Conservation (phyloP, 345 rosid genomes). For the Hibiscus mutabilis region DNA sequence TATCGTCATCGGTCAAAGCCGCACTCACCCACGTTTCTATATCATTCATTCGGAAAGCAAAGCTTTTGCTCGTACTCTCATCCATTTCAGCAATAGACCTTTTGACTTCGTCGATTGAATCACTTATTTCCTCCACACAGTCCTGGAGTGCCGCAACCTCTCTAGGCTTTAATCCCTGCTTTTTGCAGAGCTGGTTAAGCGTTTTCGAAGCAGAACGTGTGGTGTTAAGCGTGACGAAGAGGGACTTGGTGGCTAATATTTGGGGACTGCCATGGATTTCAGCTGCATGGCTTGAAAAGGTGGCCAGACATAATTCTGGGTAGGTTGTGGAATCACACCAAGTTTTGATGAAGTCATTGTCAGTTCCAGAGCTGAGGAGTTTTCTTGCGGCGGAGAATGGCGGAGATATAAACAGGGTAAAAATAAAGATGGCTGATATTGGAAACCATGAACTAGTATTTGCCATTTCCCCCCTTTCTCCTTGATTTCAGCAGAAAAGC, state of each 20-base stretch:
- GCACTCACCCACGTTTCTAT: neutral
- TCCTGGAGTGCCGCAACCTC: neutral
- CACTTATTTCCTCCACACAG: neutral
- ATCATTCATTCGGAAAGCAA: neutral
- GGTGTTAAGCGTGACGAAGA: slow-evolving; percentile 29
- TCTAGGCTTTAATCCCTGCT: neutral
- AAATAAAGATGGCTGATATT: neutral
- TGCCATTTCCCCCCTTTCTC: neutral
- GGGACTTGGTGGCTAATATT: slow-evolving; percentile 29
- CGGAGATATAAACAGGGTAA: neutral
- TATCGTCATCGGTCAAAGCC: neutral
- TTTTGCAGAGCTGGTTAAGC: neutral
- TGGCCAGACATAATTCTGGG: slow-evolving; percentile 25
- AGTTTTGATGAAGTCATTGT: slow-evolving; percentile 31
- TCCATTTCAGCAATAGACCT: neutral
- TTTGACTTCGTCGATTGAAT: neutral
- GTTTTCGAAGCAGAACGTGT: slow-evolving; percentile 20
- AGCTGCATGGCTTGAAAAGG: slow-evolving; percentile 27
- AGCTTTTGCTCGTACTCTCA: neutral
- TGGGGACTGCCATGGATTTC: slow-evolving; percentile 25
- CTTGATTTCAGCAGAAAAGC: neutral
- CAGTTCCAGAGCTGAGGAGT: slow-evolving; percentile 10
- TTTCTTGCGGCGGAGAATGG: slow-evolving; percentile 14
- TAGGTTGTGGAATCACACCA: slow-evolving; percentile 31
- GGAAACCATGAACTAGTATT: neutral